A percentile compares a stretch with the other conserved stretches of the same genome.
Evolutionary conservation across 768 basidiomycete genomes (phyloP).

Genomic region (Tephrocybe sp.): DNA sequence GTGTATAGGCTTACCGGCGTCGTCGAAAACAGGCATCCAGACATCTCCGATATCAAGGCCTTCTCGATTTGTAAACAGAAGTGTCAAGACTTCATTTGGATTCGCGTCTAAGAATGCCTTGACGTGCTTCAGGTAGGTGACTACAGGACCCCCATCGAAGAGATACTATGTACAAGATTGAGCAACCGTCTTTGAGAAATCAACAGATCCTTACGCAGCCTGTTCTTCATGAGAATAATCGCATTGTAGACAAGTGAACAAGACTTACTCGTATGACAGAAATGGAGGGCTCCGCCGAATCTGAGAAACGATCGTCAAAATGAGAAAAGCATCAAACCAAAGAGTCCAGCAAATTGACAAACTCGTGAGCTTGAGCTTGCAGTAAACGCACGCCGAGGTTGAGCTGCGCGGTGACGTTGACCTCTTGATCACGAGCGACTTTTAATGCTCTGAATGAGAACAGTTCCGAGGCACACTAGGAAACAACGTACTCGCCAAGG

Average conservation of each 20-base stretch:
- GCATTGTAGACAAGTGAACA: not conserved
- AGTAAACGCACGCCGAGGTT: too few species aligned
- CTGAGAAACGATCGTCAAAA: not conserved
- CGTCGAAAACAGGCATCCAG: conserved; percentile 54
- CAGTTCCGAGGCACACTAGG: too few species aligned
- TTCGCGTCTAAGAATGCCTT: conserved; percentile 58
- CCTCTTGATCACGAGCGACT: conserved; percentile 41
- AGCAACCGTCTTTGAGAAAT: not conserved
- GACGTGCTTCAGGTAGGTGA: conserved; percentile 50
- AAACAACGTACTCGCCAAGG: conserved; percentile 40
- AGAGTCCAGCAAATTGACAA: not conserved
- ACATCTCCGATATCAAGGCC: conserved; percentile 43
- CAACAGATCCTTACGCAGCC: conserved; percentile 32
- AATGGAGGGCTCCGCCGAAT: conserved; percentile 46
- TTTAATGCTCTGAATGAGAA: too few species aligned
- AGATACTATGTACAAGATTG: conserved; percentile 29
- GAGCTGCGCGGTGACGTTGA: conserved; percentile 15
- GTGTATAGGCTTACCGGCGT: conserved; percentile 36
- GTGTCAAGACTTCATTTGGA: conserved; percentile 63
- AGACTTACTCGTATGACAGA: conserved; percentile 62
- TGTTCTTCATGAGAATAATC: conserved; percentile 19
- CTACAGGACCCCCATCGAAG: conserved; percentile 54
- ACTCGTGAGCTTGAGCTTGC: not conserved
- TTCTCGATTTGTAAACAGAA: conserved; percentile 69
- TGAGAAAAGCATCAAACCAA: not conserved